These are phyloP conservation scores for Elsinoe fawcettii DNA, from an alignment of 2,329 filamentous ascomycete species.

Conservation along the genomic window DNA sequence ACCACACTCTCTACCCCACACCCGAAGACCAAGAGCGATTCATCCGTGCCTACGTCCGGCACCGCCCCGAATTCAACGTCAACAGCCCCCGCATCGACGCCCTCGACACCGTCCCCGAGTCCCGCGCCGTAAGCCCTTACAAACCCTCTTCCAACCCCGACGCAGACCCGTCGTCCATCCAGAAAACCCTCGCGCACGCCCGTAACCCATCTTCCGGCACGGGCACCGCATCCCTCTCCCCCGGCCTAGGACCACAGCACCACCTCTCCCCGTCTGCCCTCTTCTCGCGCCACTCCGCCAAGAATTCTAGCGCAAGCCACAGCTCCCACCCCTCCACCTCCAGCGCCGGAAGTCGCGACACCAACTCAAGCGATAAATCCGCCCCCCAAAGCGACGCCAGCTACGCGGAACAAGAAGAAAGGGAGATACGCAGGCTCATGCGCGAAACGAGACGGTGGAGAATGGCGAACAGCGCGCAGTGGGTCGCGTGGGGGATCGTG, in stretches of 20 bases:
- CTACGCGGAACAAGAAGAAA: constrained; percentile 45
- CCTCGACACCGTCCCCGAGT: constrained; percentile 27
- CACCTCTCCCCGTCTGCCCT: neutral
- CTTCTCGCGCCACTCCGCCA: constrained; percentile 17
- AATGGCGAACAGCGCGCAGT: constrained; percentile 76
- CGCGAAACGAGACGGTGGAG: constrained; percentile 80
- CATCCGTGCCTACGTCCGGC: constrained; percentile 76
- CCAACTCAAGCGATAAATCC: neutral
- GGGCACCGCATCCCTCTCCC: constrained; percentile 20
- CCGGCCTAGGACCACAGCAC: constrained; percentile 18
- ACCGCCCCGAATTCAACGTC: constrained; percentile 60
- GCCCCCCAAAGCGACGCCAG: constrained; percentile 19
- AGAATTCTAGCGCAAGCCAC: constrained; percentile 15
- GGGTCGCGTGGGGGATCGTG: constrained; percentile 94
- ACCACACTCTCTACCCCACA: constrained; percentile 63
- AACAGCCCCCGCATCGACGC: constrained; percentile 30
- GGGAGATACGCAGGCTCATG: constrained; percentile 60
- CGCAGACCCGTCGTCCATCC: constrained; percentile 36
- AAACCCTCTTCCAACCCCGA: constrained; percentile 15
- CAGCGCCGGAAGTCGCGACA: constrained; percentile 26
- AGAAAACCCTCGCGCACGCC: constrained; percentile 69
- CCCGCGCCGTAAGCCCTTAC: constrained; percentile 22
- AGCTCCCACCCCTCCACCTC: constrained; percentile 9
- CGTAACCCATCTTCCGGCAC: constrained; percentile 45
- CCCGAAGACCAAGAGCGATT: constrained; percentile 76